phyloP scores from a whole-genome alignment of 257 asterid genomes.

The Solanum dulcamara region DNA sequence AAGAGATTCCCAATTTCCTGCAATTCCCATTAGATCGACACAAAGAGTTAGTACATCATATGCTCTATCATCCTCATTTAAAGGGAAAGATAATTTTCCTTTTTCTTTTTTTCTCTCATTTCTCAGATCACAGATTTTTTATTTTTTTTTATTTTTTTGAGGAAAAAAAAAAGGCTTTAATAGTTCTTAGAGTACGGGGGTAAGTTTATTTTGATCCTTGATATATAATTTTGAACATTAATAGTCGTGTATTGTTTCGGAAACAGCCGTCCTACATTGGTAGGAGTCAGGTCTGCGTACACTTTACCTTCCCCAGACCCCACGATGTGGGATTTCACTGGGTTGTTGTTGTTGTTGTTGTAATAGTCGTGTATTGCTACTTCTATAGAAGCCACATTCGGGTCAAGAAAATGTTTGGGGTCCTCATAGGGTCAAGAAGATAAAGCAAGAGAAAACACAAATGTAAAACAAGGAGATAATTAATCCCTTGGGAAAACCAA shows the following conservation, averaged over 20 bases:
- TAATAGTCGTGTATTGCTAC: not conserved
- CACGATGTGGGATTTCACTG: too few species aligned
- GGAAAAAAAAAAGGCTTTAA: not conserved
- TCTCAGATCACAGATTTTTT: not conserved
- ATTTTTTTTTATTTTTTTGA: not conserved
- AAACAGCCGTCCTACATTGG: too few species aligned
- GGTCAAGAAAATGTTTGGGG: not conserved
- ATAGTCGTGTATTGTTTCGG: not conserved
- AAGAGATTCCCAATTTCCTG: not conserved
- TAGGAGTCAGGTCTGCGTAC: too few species aligned
- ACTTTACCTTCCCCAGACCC: too few species aligned
- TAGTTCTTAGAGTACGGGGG: not conserved
- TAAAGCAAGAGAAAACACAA: not conserved
- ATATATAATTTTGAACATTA: not conserved
- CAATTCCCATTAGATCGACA: not conserved
- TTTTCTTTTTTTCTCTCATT: not conserved
- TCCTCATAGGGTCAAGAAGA: not conserved
- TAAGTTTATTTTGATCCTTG: not conserved
- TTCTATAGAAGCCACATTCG: not conserved
- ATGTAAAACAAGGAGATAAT: not conserved
- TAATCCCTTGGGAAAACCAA: not conserved
- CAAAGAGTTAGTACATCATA: not conserved
- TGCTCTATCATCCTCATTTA: not conserved
- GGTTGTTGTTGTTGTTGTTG: too few species aligned
- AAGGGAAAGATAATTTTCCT: not conserved